Evolutionary conservation across 1,284 basidiomycete species (phyloP).

Genomic region (Fomitopsis betulina): DNA sequence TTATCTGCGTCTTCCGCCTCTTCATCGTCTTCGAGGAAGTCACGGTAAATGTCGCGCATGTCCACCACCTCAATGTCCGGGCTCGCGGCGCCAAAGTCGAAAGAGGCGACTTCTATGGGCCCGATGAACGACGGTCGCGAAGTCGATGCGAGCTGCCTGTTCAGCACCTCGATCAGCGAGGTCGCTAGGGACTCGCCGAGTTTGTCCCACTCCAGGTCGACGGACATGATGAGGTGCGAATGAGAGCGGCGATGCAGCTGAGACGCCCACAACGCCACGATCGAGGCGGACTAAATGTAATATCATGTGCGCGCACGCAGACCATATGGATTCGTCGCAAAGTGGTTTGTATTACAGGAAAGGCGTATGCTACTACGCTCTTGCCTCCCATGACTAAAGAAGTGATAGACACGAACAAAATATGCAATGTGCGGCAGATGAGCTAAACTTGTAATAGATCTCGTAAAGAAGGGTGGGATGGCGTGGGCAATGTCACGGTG

Average conservation of each 20-base stretch:
- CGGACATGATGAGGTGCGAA: conserved; percentile 51
- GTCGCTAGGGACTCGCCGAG: conserved; percentile 69
- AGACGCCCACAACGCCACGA: not conserved
- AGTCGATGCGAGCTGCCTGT: conserved; percentile 69
- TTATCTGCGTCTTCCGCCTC: conserved; percentile 39
- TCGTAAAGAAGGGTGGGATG: conserved; percentile 14
- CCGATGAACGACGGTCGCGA: conserved; percentile 90
- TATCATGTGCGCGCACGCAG: not conserved
- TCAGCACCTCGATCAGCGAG: conserved; percentile 74
- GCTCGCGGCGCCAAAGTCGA: conserved; percentile 81
- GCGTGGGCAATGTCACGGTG: not conserved
- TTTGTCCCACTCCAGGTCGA: conserved; percentile 77
- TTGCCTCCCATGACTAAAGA: conserved; percentile 13
- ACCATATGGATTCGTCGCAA: not conserved
- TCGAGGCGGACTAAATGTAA: not conserved
- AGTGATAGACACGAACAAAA: conserved; percentile 12
- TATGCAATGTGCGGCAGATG: conserved; percentile 13
- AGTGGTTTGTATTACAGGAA: conserved; percentile 15
- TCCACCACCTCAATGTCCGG: conserved; percentile 91
- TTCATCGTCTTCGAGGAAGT: conserved; percentile 85
- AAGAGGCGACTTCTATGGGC: conserved; percentile 78
- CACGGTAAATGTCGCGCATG: conserved; percentile 89
- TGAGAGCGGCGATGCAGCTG: not conserved
- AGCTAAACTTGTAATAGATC: conserved; percentile 21
- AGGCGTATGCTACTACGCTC: conserved; percentile 17